Evolutionary conservation across 1,284 basidiomycete genomes (phyloP), one percentile per base, ranked within the genome.

Genomic region (Microbotryum lychnidis-dioicae): DNA sequence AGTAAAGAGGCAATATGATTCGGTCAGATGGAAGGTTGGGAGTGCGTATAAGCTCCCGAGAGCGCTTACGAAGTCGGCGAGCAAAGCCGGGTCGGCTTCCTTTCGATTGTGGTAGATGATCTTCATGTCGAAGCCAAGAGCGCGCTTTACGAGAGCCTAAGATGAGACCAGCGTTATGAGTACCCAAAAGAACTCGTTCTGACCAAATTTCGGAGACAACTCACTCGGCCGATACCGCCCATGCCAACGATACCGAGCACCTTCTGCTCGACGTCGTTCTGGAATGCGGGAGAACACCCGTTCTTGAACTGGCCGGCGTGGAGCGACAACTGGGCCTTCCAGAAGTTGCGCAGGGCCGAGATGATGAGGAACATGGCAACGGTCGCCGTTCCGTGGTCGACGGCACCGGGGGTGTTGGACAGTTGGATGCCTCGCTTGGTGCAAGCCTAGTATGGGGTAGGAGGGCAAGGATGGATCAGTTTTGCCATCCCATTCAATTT

Each of bases 321-420:
- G 25, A 27, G 44, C 18, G 23, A 10, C n/a, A 59, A 20, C 21
- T 94, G 90, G 16, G 82, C 83, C 52, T 81, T 75, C 21, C 84
- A 81, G 76, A 84, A 93, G 67, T 87, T 84, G 46, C 91, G 84
- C 56, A 91, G 75, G 25, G 87, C 82, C 25, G 89, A 87, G 69
- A 93, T 82, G 69, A 91, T 77, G 56, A 94, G 83, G 75, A 86
- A 94, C 27, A 91, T 78, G 0, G 85, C 90, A 0, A 88, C 89
- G 1, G 90, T 93, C 0, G 91, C 91, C 0, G 91, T 92, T 5
- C 86, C 89, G 67, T 91, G 88, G 76, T 94, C 87, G 56, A 94
- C 91, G 5, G 89, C 89, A 21, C 84, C 84, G 2, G 91, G 91
- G 0, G 91, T 93, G 73, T 96, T 91, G 16, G 89, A 90, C n/a